Evolutionary conservation across 345 rosid species (phyloP).

Genomic region (Hypericum perforatum): DNA sequence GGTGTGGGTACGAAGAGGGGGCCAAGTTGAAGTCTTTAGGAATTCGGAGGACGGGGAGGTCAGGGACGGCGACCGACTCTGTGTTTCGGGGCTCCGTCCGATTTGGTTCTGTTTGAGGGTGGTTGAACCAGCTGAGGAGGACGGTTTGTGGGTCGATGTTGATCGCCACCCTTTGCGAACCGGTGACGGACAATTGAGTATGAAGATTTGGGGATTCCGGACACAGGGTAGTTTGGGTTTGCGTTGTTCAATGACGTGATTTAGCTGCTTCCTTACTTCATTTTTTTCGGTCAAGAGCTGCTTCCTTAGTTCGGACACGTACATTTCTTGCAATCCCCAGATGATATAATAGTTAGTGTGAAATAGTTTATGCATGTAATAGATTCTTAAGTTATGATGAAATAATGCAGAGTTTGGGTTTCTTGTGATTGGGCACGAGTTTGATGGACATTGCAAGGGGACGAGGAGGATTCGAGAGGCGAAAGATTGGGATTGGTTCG

Average conservation of each 20-base stretch:
- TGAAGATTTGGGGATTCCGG: conserved; percentile 32
- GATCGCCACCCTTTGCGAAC: conserved; percentile 68
- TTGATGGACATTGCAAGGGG: conserved; percentile 49
- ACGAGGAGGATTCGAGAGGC: conserved; percentile 19
- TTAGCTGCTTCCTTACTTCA: too few relatives aligned
- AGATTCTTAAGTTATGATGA: neutral
- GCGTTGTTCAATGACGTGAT: too few relatives aligned
- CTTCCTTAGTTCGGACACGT: conserved; percentile 41
- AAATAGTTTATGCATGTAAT: conserved; percentile 1
- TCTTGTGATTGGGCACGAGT: conserved; percentile 63
- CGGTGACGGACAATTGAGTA: conserved; percentile 25
- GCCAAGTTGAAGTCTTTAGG: conserved; percentile 30
- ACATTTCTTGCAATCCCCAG: conserved; percentile 44
- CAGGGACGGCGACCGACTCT: conserved; percentile 45
- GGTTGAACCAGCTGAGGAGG: conserved; percentile 8
- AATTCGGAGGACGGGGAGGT: conserved; percentile 42
- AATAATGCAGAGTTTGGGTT: conserved; percentile 67
- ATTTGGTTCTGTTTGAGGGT: conserved; percentile 45
- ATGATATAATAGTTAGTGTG: conserved; percentile 10
- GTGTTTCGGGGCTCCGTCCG: conserved; percentile 40
- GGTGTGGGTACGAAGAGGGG: conserved; percentile 41
- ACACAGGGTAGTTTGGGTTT: conserved; percentile 38
- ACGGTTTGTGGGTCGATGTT: conserved; percentile 15
- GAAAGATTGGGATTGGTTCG: conserved; percentile 73
- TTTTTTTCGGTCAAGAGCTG: conserved; percentile 45